A percentile compares a stretch with the other conserved stretches of the same genome.
phyloP scores from a whole-genome alignment of 1,284 basidiomycete genomes.

The Melampsora abietis-canadensis region DNA sequence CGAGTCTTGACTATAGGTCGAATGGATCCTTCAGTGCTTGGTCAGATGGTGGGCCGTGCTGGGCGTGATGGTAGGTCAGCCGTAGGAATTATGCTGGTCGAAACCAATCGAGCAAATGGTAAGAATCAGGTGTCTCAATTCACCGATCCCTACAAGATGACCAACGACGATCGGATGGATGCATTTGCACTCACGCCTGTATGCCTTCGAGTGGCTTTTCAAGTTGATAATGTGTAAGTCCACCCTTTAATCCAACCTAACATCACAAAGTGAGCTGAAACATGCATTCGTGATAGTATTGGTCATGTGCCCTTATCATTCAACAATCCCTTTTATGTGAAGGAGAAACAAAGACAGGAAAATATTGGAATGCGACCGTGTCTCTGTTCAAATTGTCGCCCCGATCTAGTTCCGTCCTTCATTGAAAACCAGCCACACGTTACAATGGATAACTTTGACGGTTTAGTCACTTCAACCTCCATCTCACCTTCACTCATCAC shows the following conservation, averaged over 20 bases:
- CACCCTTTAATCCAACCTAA: too few species aligned
- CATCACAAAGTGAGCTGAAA: too few species aligned
- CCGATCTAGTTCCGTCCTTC: neutral
- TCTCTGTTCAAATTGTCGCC: constrained; percentile 19
- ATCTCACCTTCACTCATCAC: neutral
- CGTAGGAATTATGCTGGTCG: constrained; percentile 8
- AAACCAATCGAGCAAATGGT: neutral
- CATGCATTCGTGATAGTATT: neutral
- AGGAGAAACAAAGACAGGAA: neutral
- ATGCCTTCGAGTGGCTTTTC: neutral
- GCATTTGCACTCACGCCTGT: constrained; percentile 6
- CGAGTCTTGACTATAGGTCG: constrained; percentile 4
- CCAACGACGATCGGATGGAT: constrained; percentile 16
- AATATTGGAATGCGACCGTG: neutral
- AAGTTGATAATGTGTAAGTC: too few species aligned
- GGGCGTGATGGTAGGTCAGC: constrained; percentile 1
- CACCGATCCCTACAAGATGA: neutral
- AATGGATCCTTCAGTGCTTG: neutral
- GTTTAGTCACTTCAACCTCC: neutral
- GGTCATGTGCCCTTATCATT: neutral
- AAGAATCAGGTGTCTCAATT: neutral
- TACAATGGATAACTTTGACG: neutral
- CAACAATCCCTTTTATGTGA: neutral
- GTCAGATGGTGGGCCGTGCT: constrained; percentile 8
- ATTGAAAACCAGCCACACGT: neutral